phyloP scores from a whole-genome alignment of 192 early-diverging fungal species.

The Nowakowskiella sp. region DNA sequence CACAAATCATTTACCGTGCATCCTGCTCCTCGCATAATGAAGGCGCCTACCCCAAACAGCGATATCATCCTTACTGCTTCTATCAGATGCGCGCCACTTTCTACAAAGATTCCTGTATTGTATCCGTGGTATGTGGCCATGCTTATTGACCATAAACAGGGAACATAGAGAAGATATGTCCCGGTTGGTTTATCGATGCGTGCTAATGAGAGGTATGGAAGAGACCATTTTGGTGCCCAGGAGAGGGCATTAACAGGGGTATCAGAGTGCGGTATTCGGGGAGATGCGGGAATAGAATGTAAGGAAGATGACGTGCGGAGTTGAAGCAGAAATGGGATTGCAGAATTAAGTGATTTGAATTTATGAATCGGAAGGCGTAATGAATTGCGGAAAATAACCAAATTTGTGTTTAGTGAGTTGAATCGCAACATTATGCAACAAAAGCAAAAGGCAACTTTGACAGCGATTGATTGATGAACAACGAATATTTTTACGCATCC shows the following conservation, averaged over 20 bases:
- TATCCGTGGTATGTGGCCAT: constrained; percentile 25
- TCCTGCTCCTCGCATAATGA: constrained; percentile 92
- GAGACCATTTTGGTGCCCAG: background rate
- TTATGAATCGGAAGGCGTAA: background rate
- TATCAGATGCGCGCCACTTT: constrained; percentile 37
- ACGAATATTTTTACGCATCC: no score
- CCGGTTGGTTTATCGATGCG: constrained; percentile 87
- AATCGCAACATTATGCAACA: no score
- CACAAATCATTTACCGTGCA: constrained; percentile 97
- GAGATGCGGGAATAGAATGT: constrained; percentile 2
- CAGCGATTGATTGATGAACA: no score
- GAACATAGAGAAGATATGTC: constrained; percentile 85
- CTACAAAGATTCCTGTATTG: constrained; percentile 57
- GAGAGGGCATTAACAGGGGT: background rate
- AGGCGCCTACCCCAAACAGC: constrained; percentile 75
- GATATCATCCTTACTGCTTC: constrained; percentile 58
- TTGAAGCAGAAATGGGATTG: background rate
- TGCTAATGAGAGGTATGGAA: constrained; percentile 56
- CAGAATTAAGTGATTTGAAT: background rate
- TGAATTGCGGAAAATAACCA: background rate
- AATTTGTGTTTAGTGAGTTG: background rate
- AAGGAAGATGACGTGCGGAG: background rate
- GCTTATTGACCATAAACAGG: constrained; percentile 62
- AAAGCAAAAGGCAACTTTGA: no score
- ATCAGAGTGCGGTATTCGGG: background rate